Evolutionary conservation across 176 grass and related monocot genomes (phyloP), one percentile per base, ranked within the genome.

Genomic region (Phragmites australis): DNA sequence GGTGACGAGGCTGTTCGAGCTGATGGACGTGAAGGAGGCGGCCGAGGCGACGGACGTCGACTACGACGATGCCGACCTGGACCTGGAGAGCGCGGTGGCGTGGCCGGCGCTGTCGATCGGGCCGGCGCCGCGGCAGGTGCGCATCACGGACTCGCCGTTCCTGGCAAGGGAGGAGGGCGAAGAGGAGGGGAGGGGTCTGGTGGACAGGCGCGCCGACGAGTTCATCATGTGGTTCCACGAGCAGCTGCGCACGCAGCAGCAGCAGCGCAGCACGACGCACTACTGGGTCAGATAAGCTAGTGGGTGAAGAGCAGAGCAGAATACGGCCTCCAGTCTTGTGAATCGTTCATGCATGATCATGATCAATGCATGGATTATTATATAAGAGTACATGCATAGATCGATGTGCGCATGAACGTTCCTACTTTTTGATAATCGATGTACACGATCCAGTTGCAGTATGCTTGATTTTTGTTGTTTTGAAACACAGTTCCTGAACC

Each of bases 141-240:
- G 92, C 61, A 79, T 94, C 34, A 89, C 95, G 2, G 92, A 94
- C 50, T 98, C 90, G 40, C 95, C 92, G 6, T 93, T 86, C 52
- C 42, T 61, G 26, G 42, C 17, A 27, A 72, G 60, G 53, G 87
- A 81, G 72, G 91, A 88, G 18, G 89, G 74, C 26, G 76, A 76
- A 6, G 87, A 56, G 5, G 81, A 75, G 5, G 44, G 41, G 39
- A 86, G 19, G 19, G 69, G 85, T 23, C 73, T 47, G 16, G 92
- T 93, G 68, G 92, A 98, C 57, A 54, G 48, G 70, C 75, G 91
- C 58, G 95, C 95, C 23, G 95, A 98, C 83, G 90, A 94, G 86
- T 98, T 98, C 76, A 98, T 98, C 86, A 25, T 23, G 56, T 72
- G 86, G 90, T 98, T 98, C 88, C 74, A 85, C 61, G 88, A 94